Percentiles rank a stretch among this genome's conserved stretches.
phyloP scores from a whole-genome alignment of 108 stramenopile species.

The Schizochytrium sp. region DNA sequence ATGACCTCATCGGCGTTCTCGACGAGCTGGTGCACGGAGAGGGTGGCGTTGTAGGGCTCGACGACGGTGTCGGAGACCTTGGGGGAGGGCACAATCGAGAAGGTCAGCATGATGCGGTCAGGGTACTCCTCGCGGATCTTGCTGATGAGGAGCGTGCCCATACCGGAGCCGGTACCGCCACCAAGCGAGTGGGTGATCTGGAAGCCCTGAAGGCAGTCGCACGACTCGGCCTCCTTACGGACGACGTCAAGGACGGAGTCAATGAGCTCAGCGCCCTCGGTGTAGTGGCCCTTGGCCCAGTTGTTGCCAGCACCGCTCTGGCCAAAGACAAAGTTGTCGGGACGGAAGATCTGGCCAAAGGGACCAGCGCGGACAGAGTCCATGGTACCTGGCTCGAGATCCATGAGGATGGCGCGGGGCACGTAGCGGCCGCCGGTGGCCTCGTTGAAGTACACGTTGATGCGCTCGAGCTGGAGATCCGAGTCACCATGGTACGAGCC shows the following conservation, averaged over 20 bases:
- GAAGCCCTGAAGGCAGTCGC: constrained; percentile 79
- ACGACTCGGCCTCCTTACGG: constrained; percentile 79
- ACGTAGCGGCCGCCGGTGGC: no score
- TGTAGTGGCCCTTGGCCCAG: no score
- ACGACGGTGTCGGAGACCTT: constrained; percentile 92
- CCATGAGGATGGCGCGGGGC: no score
- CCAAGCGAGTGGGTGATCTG: constrained; percentile 83
- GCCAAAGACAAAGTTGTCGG: no score
- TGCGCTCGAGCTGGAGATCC: no score
- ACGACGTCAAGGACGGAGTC: constrained; percentile 85
- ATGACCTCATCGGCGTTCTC: constrained; percentile 92
- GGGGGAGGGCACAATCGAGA: constrained; percentile 79
- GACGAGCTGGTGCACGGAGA: constrained; percentile 88
- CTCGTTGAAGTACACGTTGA: no score
- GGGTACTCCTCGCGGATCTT: constrained; percentile 22
- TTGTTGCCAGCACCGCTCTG: no score
- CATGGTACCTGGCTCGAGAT: no score
- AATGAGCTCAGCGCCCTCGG: no score
- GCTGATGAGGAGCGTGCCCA: constrained; percentile 57
- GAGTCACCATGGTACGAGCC: no score
- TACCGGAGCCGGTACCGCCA: constrained; percentile 82
- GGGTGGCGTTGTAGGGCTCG: constrained; percentile 92
- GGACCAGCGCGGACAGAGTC: no score
- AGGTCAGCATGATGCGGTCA: constrained; percentile 80
- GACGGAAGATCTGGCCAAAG: no score